phyloP scores from a whole-genome alignment of 2,329 filamentous ascomycete species.

The Aspergillus pseudoglaucus region DNA sequence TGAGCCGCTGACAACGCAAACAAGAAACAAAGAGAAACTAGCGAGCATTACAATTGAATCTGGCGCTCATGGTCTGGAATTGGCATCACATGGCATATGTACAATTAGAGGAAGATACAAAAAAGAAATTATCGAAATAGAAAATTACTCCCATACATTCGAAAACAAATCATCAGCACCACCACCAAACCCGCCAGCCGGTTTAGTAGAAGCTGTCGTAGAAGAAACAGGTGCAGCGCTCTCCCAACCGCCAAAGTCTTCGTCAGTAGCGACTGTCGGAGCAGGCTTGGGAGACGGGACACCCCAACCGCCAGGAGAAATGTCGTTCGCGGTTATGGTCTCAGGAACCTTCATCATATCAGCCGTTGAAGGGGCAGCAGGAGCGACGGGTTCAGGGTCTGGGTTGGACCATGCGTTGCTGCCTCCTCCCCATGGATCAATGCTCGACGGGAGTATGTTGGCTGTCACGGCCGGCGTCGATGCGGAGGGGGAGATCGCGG shows the following conservation, averaged over 20 bases:
- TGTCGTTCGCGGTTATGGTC: slow-evolving; percentile 52
- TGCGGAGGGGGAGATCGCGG: slow-evolving; percentile 34
- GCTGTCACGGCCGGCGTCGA: slow-evolving; percentile 40
- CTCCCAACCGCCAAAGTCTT: slow-evolving; percentile 94
- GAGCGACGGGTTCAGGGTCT: slow-evolving; percentile 48
- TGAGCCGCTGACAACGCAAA: no score
- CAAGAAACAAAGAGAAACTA: no score
- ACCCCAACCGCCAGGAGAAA: slow-evolving; percentile 59
- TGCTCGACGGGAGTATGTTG: slow-evolving; percentile 28
- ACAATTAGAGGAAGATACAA: slow-evolving; percentile 1
- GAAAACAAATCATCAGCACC: slow-evolving; percentile 78
- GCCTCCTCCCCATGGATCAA: slow-evolving; percentile 68
- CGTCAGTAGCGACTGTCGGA: slow-evolving; percentile 74
- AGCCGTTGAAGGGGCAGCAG: slow-evolving; percentile 25
- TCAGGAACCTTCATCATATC: slow-evolving; percentile 39
- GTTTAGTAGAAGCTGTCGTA: slow-evolving; percentile 36
- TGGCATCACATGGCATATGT: not conserved
- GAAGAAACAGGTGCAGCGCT: slow-evolving; percentile 58
- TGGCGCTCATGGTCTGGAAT: not conserved
- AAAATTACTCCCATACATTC: slow-evolving; percentile 78
- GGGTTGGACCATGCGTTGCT: slow-evolving; percentile 73
- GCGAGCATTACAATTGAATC: not conserved
- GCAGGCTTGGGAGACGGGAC: slow-evolving; percentile 24
- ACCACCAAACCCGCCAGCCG: slow-evolving; percentile 55
- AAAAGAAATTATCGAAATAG: slow-evolving; percentile 16